Evolutionary conservation across 805 yeast species (phyloP), one percentile per base, ranked within the genome.

Genomic region (Starmera pachycereana): DNA sequence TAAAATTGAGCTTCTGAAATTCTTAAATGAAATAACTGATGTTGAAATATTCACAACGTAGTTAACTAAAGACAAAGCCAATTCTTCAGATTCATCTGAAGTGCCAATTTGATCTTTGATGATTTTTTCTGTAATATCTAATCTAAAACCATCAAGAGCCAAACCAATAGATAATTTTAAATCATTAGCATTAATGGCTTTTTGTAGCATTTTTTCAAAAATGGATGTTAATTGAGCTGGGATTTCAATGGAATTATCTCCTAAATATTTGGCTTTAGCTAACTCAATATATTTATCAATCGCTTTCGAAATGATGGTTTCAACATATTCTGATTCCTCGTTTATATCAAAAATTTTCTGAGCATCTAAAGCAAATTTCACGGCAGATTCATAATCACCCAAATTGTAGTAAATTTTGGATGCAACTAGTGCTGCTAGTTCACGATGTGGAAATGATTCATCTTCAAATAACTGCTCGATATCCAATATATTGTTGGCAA

Each of bases 401-500:
- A 92, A 71, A 60, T 92, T 88, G 62, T 88, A 92, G 58, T 78
- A 78, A 10, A 77, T 95, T 61, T 92, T 92, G 12, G 97, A 86
- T 8, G 92, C 89, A 44, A 92, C 74, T 44, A 92, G 69, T 2
- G 98, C 97, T 8, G 97, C 97, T 54, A 90, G 71, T 36, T 75
- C 65, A 50, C 94, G 75, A 45, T 82, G 78, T 40, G 78, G 77
- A 61, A 90, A 92, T 19, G 71, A 61, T 43, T 74, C 71, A 58
- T 90, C 95, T 63, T 92, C 97, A 54, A 81, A 88, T 40, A 92
- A 68, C 47, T 87, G 95, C 65, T 92, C 98, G 53, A 92, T 83
- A 40, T 84, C 88, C 27, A 85, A 69, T 45, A 92, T 76, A 54
- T 74, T 79, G 63, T 92, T 92, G 42, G 98, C 95, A 42, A 92